Percentiles rank a stretch among this genome's conserved stretches.
These are phyloP conservation scores for Agroathelia rolfsii DNA, from an alignment of 1,284 basidiomycete genomes.

Conservation along the genomic window DNA sequence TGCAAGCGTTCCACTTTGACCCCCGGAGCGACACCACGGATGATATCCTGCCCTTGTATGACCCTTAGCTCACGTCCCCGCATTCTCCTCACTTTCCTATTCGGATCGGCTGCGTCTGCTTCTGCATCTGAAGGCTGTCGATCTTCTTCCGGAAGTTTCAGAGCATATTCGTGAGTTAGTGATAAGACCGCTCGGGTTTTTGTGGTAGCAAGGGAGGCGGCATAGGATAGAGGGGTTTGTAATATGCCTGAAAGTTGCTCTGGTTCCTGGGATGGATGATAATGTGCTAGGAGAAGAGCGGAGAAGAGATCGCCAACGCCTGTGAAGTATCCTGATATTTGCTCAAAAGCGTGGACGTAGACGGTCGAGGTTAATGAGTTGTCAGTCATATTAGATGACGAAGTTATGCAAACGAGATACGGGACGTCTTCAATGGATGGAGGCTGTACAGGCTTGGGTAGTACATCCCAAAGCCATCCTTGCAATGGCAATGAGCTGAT, in stretches of 20 bases:
- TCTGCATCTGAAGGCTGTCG: constrained; percentile 62
- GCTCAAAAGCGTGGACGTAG: constrained; percentile 66
- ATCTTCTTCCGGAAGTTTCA: constrained; percentile 45
- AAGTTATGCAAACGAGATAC: constrained; percentile 72
- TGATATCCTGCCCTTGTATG: constrained; percentile 62
- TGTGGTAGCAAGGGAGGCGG: constrained; percentile 65
- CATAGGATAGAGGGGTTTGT: constrained; percentile 37
- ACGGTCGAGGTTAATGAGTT: constrained; percentile 31
- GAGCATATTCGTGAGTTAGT: constrained; percentile 55
- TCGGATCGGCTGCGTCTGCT: constrained; percentile 52
- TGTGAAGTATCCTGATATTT: constrained; percentile 87
- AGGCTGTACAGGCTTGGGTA: constrained; percentile 37
- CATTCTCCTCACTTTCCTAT: constrained; percentile 63
- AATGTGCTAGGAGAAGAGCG: constrained; percentile 84
- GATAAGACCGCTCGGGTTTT: constrained; percentile 81
- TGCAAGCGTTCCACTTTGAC: no score
- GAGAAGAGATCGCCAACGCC: constrained; percentile 98
- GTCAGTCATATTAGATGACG: constrained; percentile 26
- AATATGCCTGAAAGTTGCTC: constrained; percentile 11
- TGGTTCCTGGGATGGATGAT: constrained; percentile 25
- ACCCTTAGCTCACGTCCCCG: constrained; percentile 74
- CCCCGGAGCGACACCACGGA: constrained; percentile 29
- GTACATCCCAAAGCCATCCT: constrained; percentile 38
- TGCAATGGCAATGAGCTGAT: constrained; percentile 81
- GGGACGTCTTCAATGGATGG: constrained; percentile 14